Evolutionary conservation across 2,329 filamentous ascomycete species (phyloP).

Genomic region (Trichophyton simii): DNA sequence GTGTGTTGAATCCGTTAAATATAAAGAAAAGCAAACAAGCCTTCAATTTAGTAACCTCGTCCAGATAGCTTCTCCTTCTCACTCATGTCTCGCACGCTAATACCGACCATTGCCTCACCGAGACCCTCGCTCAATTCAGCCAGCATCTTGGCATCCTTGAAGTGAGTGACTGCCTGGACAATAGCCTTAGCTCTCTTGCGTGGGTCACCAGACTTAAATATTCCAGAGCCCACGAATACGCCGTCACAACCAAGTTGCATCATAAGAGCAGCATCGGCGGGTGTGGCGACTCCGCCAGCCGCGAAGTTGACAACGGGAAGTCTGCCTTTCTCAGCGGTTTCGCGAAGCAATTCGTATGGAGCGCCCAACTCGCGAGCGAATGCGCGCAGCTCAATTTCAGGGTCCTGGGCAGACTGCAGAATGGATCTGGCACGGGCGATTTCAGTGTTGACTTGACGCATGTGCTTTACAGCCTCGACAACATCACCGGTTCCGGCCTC

Average conservation of each 20-base stretch:
- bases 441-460: conserved; percentile 75
- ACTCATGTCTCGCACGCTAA: conserved; percentile 69
- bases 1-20: neutral
- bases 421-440: conserved; percentile 59
- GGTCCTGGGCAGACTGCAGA: conserved; percentile 27
- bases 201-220: conserved; percentile 93
- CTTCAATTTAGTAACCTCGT: conserved; percentile 58
- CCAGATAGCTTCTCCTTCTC: conserved; percentile 71
- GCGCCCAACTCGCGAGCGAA: conserved; percentile 71
- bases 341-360: conserved; percentile 65
- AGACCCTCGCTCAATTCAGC: conserved; percentile 78
- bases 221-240: conserved; percentile 91
- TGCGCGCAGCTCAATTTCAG: conserved; percentile 61
- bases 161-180: conserved; percentile 87
- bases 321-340: conserved; percentile 75
- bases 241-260: conserved; percentile 98
- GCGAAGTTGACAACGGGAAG: conserved; percentile 97
- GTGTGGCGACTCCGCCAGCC: conserved; percentile 97
- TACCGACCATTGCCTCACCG: conserved; percentile 96
- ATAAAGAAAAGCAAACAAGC: neutral
- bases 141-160: conserved; percentile 68
- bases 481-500: conserved; percentile 96
- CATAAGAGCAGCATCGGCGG: conserved; percentile 92
- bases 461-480: conserved; percentile 90
- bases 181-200: conserved; percentile 85